These are phyloP conservation scores for Coleophoma crateriformis DNA, from an alignment of 2,329 filamentous ascomycete genomes.

Conservation along the genomic window DNA sequence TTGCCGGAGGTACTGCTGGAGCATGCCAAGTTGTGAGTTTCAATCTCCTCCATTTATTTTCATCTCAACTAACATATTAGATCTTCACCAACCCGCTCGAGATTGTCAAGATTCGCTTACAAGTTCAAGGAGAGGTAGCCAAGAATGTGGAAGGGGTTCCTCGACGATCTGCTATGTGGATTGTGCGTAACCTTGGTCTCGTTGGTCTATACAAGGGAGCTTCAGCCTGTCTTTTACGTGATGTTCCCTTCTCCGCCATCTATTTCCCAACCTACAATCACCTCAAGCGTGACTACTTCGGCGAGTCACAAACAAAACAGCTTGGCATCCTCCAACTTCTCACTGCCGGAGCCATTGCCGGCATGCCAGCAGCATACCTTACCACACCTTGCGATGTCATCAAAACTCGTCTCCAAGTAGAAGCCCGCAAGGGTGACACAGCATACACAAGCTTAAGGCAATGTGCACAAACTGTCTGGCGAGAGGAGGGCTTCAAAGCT, in stretches of 20 bases:
- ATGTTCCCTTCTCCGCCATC: slow-evolving; percentile 96
- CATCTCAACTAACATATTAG: slow-evolving; percentile 34
- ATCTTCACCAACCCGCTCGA: slow-evolving; percentile 97
- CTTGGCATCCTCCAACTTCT: slow-evolving; percentile 87
- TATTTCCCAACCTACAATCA: slow-evolving; percentile 98
- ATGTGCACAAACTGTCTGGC: slow-evolving; percentile 75
- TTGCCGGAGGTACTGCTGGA: slow-evolving; percentile 86
- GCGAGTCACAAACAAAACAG: slow-evolving; percentile 81
- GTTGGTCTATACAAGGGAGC: slow-evolving; percentile 96
- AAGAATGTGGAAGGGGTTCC: slow-evolving; percentile 79
- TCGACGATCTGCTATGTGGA: slow-evolving; percentile 94
- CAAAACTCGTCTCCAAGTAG: slow-evolving; percentile 96
- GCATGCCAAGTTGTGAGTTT: slow-evolving; percentile 88
- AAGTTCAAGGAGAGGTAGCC: slow-evolving; percentile 92
- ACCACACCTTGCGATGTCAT: slow-evolving; percentile 98
- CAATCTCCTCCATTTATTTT: neutral
- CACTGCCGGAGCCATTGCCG: slow-evolving; percentile 88
- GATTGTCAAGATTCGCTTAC: slow-evolving; percentile 98
- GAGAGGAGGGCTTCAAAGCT: slow-evolving; percentile 88
- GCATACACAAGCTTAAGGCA: slow-evolving; percentile 84
- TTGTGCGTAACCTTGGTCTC: slow-evolving; percentile 89
- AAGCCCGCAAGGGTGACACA: slow-evolving; percentile 91
- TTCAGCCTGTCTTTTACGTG: slow-evolving; percentile 86
- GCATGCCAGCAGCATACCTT: slow-evolving; percentile 88
- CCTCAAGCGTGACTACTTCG: slow-evolving; percentile 89